A percentile compares a stretch with the other conserved stretches of the same genome.
phyloP scores from a whole-genome alignment of 352 stramenopile species.

The Phytophthora citricola region DNA sequence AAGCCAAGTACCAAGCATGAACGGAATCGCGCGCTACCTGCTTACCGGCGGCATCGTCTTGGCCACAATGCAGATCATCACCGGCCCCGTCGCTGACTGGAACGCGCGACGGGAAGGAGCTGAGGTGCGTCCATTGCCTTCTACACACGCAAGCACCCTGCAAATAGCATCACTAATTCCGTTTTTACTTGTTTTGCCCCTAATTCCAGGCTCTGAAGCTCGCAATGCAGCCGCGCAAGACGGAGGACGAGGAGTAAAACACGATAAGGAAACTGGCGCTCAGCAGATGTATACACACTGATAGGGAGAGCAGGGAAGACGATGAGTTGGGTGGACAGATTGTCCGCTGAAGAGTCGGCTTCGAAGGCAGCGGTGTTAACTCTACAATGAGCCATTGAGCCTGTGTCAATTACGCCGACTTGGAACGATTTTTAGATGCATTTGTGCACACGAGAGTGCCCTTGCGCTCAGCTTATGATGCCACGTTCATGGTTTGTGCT shows the following conservation, averaged over 20 bases:
- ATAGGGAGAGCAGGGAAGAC: constrained; percentile 12
- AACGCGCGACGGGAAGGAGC: constrained; percentile 75
- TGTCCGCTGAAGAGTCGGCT: not conserved
- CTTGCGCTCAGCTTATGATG: not conserved
- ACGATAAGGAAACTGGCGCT: not conserved
- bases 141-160: not conserved
- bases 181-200: not conserved
- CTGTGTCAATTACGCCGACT: constrained; percentile 8
- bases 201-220: constrained; percentile 66
- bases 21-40: constrained; percentile 77
- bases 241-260: constrained; percentile 58
- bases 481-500: constrained; percentile 16
- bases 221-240: constrained; percentile 58
- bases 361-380: constrained; percentile 4
- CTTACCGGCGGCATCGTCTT: constrained; percentile 74
- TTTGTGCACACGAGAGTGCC: not conserved
- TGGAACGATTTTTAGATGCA: not conserved
- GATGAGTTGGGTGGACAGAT: not conserved
- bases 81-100: constrained; percentile 73
- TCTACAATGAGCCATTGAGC: constrained; percentile 18
- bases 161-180: constrained; percentile 2
- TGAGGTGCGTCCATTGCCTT: constrained; percentile 40
- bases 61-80: constrained; percentile 71
- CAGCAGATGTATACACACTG: constrained; percentile 2
- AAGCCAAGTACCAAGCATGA: constrained; percentile 50